These are phyloP conservation scores for Candida neerlandica DNA, from an alignment of 1,139 yeast species.

Conservation along the genomic window DNA sequence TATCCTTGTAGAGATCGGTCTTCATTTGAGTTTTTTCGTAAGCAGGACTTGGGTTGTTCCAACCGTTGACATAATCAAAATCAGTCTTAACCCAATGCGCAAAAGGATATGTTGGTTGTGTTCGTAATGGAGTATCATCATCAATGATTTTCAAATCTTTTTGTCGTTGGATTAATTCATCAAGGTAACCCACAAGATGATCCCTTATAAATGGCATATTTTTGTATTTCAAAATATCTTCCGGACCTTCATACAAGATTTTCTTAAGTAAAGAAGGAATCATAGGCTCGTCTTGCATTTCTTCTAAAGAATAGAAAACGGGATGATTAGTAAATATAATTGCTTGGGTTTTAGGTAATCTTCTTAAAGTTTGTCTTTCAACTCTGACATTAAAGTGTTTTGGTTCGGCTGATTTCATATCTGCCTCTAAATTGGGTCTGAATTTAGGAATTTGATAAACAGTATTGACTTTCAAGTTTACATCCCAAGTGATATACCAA, in stretches of 20 bases:
- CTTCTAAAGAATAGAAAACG: constrained; percentile 66
- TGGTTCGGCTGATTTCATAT: constrained; percentile 41
- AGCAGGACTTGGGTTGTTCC: constrained; percentile 45
- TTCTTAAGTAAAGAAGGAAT: constrained; percentile 67
- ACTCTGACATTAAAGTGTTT: constrained; percentile 58
- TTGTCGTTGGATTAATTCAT: constrained; percentile 58
- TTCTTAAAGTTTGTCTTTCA: constrained; percentile 55
- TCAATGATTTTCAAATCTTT: constrained; percentile 55
- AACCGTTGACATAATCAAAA: constrained; percentile 46
- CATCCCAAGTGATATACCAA: constrained; percentile 77
- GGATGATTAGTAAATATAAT: constrained; percentile 69
- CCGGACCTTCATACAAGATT: constrained; percentile 67
- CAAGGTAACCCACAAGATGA: constrained; percentile 60
- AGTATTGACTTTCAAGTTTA: constrained; percentile 56
- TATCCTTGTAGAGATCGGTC: constrained; percentile 25
- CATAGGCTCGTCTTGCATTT: constrained; percentile 77
- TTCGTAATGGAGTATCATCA: constrained; percentile 59
- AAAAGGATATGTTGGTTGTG: constrained; percentile 67
- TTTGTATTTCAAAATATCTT: constrained; percentile 64
- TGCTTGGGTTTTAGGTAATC: constrained; percentile 50
- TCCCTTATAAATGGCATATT: constrained; percentile 59
- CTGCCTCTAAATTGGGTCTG: constrained; percentile 29
- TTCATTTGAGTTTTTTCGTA: constrained; percentile 25
- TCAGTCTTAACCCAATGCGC: constrained; percentile 49
- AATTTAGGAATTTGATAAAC: constrained; percentile 50